Evolutionary conservation across 2,329 filamentous ascomycete species (phyloP).

Genomic region (Orbilia javanica): DNA sequence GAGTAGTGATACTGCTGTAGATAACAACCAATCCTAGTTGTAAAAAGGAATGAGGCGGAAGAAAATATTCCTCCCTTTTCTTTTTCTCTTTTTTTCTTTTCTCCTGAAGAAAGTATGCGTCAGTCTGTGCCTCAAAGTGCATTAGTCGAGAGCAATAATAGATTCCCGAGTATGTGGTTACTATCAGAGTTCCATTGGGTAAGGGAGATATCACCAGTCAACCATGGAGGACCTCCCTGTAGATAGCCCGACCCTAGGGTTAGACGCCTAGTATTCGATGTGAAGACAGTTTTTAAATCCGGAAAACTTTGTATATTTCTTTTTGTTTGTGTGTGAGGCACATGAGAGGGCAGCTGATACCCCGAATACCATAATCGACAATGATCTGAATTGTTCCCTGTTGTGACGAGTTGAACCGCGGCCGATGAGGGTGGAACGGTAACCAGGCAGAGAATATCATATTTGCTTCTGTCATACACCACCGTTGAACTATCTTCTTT

Average conservation of each 20-base stretch:
- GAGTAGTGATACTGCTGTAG: background rate
- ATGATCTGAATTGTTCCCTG: constrained; percentile 43
- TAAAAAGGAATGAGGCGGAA: constrained; percentile 14
- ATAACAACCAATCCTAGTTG: background rate
- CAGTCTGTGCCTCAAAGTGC: background rate
- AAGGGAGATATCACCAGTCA: constrained; percentile 5
- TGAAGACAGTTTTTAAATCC: constrained; percentile 42
- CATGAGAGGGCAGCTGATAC: constrained; percentile 59
- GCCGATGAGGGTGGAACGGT: constrained; percentile 47
- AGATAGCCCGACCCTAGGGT: constrained; percentile 23
- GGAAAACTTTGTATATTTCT: constrained; percentile 43
- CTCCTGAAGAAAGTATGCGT: background rate
- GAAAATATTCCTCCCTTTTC: background rate
- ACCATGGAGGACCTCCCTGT: background rate
- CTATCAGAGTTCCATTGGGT: constrained; percentile 37
- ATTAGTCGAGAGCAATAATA: constrained; percentile 33
- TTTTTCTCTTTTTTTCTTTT: background rate
- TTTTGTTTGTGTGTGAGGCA: constrained; percentile 53
- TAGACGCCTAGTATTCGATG: constrained; percentile 16
- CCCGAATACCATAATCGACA: constrained; percentile 43
- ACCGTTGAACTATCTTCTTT: background rate
- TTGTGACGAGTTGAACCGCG: constrained; percentile 19
- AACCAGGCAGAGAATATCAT: constrained; percentile 27
- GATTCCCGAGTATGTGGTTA: constrained; percentile 42
- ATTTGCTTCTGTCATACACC: constrained; percentile 19